phyloP scores from a whole-genome alignment of 192 early-diverging fungal genomes.

The Gryganskiella cystojenkinii region DNA sequence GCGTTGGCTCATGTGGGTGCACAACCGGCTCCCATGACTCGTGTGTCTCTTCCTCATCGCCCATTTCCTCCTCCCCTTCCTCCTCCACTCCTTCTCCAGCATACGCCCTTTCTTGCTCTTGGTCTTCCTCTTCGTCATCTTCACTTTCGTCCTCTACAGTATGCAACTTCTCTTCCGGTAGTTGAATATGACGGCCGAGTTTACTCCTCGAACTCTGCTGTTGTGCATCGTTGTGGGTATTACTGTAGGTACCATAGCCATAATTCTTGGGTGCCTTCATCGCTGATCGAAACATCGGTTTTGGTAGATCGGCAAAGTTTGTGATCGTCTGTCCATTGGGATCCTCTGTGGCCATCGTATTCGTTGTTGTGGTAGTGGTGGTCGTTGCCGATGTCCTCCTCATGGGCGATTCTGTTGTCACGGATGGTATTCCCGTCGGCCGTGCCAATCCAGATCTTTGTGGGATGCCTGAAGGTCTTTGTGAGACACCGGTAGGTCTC shows the following conservation, averaged over 20 bases:
- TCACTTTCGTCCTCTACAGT: background rate
- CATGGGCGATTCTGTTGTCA: background rate
- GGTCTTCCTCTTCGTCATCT: background rate
- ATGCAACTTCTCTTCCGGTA: constrained; percentile 20
- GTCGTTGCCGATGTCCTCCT: background rate
- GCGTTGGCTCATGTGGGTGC: background rate
- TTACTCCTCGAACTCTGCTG: constrained; percentile 17
- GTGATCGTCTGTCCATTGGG: background rate
- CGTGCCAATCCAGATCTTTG: background rate
- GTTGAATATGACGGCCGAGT: constrained; percentile 42
- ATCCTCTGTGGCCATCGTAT: background rate
- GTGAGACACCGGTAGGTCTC: no score
- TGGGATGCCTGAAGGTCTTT: constrained; percentile 6
- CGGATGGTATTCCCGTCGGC: no score
- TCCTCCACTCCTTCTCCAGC: background rate
- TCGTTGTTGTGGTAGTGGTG: background rate
- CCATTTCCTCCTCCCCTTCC: background rate
- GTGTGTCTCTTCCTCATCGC: background rate
- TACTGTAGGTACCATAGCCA: background rate
- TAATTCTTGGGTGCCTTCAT: constrained; percentile 23
- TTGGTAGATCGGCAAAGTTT: background rate
- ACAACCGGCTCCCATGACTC: background rate
- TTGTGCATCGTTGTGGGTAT: background rate
- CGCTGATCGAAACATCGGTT: constrained; percentile 31
- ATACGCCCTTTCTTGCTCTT: background rate